Conservation (phyloP, 2,329 filamentous ascomycete species). For the Neodidymelliopsis sp. region DNA sequence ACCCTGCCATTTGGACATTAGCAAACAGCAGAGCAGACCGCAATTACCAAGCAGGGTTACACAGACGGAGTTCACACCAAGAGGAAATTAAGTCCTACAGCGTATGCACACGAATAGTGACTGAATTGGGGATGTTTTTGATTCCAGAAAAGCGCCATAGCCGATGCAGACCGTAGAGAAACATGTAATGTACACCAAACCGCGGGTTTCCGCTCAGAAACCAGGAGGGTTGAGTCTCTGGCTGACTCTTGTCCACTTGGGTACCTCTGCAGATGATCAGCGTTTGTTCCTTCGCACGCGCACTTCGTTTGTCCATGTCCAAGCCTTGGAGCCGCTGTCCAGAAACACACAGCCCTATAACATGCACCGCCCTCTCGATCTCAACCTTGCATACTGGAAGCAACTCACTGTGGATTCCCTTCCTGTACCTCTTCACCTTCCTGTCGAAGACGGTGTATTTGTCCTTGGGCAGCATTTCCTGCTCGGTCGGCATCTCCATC, state of each 20-base stretch:
- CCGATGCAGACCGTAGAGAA: constrained; percentile 28
- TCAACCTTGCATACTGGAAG: not conserved
- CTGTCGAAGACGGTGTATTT: constrained; percentile 99
- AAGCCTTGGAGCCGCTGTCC: constrained; percentile 9
- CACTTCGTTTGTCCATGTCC: not conserved
- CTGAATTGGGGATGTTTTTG: constrained; percentile 7
- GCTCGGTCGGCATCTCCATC: constrained; percentile 92
- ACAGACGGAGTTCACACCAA: not conserved
- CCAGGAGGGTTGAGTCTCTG: constrained; percentile 94
- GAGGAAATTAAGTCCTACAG: not conserved
- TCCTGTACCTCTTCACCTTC: constrained; percentile 93
- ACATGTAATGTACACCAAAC: constrained; percentile 37
- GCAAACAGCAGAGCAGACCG: not conserved
- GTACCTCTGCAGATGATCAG: constrained; percentile 67
- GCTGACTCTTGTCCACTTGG: constrained; percentile 91
- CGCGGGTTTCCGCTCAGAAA: constrained; percentile 63
- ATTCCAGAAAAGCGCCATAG: constrained; percentile 22
- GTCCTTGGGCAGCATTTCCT: constrained; percentile 93
- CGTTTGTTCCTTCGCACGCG: constrained; percentile 47
- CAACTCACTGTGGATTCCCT: constrained; percentile 93
- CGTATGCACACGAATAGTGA: not conserved
- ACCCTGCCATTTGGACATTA: not conserved
- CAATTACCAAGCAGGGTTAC: not conserved
- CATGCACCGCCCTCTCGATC: not conserved
- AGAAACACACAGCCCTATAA: not conserved